Base-by-base conservation (phyloP, 495 filamentous ascomycete species). In the Pseudomonodictys pantanalensis region DNA sequence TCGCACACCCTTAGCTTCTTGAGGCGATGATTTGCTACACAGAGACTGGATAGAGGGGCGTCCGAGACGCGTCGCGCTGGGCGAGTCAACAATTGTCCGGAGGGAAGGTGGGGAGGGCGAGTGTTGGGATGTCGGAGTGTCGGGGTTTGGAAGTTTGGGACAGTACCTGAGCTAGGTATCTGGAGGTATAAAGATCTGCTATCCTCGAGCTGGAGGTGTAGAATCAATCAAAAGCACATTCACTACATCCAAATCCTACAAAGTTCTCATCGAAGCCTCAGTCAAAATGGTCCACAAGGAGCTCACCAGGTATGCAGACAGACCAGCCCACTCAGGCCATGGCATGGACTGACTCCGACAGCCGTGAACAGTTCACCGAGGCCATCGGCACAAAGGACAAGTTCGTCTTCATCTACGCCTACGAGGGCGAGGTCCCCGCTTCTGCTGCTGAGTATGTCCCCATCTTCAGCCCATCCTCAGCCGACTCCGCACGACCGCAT, bases 331-430 rank as follows among this genome's bases (percentile, higher is more conserved):
- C 20, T 24, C 29, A 44, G 23, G 23, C 25, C 30, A 2, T 7
- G 9, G 6, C 29, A 42, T n/a, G 39, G 28, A 5, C 33, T 29
- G 38, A 26, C 12, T 46, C 25, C 22, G 29, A 26, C 48, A 65
- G 60, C 58, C 67, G 65, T 50, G 60, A 54, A 6, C 66, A 71
- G 46, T 65, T 69, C 60, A 60, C 59, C 18, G 30, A 50, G 15
- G 66, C 68, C 45, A 29, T 69, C 50, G 52, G 42, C 20, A 68
- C 62, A 17, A 52, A 64, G 56, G 68, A 60, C 58, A 61, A 64
- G 22, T 67, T 64, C 38, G 66, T 68, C 32, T 60, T 71, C 50
- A 62, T 71, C 62, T 60, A 67, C 51, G 59, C 52, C 39, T 60
- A 71, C 63, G 58, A 59, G 11, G 60, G 59, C 43, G 48, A 51